These are phyloP conservation scores for Apiospora aurea DNA, from an alignment of 2,329 filamentous ascomycete genomes.

Conservation along the genomic window DNA sequence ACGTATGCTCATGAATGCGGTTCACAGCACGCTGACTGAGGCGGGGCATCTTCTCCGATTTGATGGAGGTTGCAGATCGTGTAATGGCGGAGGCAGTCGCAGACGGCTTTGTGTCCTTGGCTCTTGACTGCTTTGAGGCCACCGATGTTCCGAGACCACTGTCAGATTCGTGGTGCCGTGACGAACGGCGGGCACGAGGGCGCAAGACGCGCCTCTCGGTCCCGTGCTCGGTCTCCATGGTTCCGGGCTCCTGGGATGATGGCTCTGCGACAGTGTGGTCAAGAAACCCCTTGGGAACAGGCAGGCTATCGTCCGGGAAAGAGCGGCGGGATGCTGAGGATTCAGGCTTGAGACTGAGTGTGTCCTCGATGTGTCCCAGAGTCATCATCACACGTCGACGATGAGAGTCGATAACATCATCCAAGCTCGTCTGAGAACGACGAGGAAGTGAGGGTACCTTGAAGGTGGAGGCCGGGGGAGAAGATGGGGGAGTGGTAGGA, in stretches of 20 bases:
- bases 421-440: slow-evolving; percentile 73
- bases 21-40: slow-evolving; percentile 75
- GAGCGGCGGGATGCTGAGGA: slow-evolving; percentile 45
- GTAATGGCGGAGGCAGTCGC: slow-evolving; percentile 65
- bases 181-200: slow-evolving; percentile 61
- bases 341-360: slow-evolving; percentile 56
- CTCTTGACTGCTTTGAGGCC: slow-evolving; percentile 64
- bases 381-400: slow-evolving; percentile 73
- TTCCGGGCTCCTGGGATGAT: neutral
- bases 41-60: slow-evolving; percentile 59
- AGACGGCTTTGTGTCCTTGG: slow-evolving; percentile 51
- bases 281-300: slow-evolving; percentile 66
- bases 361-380: slow-evolving; percentile 70
- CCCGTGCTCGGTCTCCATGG: slow-evolving; percentile 31
- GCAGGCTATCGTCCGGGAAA: slow-evolving; percentile 64
- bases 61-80: slow-evolving; percentile 59
- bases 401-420: slow-evolving; percentile 75
- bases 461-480: slow-evolving; percentile 47
- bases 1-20: slow-evolving; percentile 80
- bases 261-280: slow-evolving; percentile 56
- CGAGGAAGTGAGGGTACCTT: slow-evolving; percentile 62
- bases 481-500: slow-evolving; percentile 51
- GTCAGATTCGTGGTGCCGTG: slow-evolving; percentile 78
- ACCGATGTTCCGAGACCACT: slow-evolving; percentile 89
- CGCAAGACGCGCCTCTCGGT: slow-evolving; percentile 59